Evolutionary conservation across 106 monocot species (phyloP), one percentile per base, ranked within the genome.

Genomic region (Posidonia australis): DNA sequence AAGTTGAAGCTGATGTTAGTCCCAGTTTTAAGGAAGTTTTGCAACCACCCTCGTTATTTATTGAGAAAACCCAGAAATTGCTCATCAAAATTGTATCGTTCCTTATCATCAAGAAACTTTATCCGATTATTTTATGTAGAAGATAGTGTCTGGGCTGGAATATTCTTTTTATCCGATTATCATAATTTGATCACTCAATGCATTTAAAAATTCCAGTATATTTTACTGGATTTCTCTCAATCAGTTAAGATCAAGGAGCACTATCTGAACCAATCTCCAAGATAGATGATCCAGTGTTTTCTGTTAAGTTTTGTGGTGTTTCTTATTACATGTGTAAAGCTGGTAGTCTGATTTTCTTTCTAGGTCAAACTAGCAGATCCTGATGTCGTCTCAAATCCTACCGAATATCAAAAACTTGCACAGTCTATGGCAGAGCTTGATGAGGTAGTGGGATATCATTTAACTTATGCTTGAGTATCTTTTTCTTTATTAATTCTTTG

Each of bases 291-390:
- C 9, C 59, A 30, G 10, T 30, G n/a, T 59, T 31, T 59, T 32
- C 59, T 27, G 14, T 59, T n/a, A 10, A 41, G 18, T 41, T 61
- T 61, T 28, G 25, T 13, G 21, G 3, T 44, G 19, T n/a, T 63
- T 63, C 19, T 63, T 63, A 44, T 22, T 17, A 46, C 24, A 25
- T 28, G 44, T 25, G 5, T 24, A 64, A 23, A 32, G 21, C 13
- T 31, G 25, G 0, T 5, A n/a, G 49, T 32, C 0, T 49, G 48
- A 24, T 55, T 22, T 26, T 0, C 5, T 61, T 45, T 71, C 44
- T 74, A 89, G 94, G 81, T 82, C 68, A 96, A 84, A 76, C 72
- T 96, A 73, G 94, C 90, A 55, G 90, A 96, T 84, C 94, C 94
- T 78, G 94, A 90, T 82, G 57, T 96, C 51, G 78, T 84, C 51